These are phyloP conservation scores for Ettlia oleoabundans DNA, from an alignment of 139 green algal genomes.

Conservation along the genomic window DNA sequence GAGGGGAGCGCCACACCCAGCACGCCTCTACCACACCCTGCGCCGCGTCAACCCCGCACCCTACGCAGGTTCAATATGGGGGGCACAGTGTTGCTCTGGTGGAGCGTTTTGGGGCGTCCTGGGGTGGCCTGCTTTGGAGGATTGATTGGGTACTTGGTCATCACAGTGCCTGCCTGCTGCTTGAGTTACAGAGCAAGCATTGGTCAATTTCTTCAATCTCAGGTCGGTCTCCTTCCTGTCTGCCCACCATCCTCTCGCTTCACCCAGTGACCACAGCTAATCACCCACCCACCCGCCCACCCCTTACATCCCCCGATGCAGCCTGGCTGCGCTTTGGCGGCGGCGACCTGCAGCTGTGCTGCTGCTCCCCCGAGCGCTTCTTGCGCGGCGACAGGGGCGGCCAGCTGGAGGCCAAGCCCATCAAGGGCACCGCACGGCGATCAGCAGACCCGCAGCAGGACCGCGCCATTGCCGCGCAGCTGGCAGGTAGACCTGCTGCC, in stretches of 20 bases:
- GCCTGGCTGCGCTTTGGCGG: conserved; percentile 29
- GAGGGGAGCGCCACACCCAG: conserved; percentile 35
- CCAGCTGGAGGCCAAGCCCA: conserved; percentile 93
- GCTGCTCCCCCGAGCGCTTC: conserved; percentile 98
- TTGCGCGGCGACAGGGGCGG: conserved; percentile 73
- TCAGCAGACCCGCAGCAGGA: conserved; percentile 64
- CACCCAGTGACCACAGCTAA: no score
- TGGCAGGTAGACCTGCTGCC: conserved; percentile 34
- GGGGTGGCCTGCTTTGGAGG: no score
- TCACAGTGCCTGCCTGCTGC: no score
- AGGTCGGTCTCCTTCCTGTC: no score
- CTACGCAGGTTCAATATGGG: conserved; percentile 68
- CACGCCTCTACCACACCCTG: conserved; percentile 81
- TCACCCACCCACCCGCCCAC: no score
- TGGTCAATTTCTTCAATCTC: no score
- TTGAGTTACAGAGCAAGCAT: no score
- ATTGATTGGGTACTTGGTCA: no score
- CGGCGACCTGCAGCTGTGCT: conserved; percentile 69
- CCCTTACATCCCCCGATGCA: no score
- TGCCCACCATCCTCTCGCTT: no score
- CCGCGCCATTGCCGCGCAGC: conserved; percentile 44
- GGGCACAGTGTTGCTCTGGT: neutral
- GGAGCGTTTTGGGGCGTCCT: no score
- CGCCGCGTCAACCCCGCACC: conserved; percentile 92
- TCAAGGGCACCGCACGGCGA: conserved; percentile 91